Conservation (phyloP, 352 stramenopile species). For the Globisporangium polare region DNA sequence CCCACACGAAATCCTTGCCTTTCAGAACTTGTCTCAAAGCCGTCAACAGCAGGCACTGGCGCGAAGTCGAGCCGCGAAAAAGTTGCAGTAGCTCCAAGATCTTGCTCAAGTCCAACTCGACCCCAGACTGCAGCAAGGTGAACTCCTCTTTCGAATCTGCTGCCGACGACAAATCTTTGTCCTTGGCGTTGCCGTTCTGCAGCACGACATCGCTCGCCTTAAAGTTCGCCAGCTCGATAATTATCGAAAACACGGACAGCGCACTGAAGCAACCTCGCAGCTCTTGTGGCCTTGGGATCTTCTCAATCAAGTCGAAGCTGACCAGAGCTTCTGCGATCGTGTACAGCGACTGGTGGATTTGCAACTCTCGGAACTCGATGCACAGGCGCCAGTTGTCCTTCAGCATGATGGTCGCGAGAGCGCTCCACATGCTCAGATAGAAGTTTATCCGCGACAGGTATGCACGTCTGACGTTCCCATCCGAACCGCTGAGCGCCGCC, state of each 20-base stretch:
- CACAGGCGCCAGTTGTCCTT: constrained; percentile 35
- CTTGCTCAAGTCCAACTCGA: constrained; percentile 55
- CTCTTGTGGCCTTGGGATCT: constrained; percentile 15
- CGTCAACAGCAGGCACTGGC: constrained; percentile 38
- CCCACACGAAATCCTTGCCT: constrained; percentile 32
- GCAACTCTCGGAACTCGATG: constrained; percentile 50
- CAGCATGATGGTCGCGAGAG: constrained; percentile 47
- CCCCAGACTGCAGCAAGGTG: constrained; percentile 33
- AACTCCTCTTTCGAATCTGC: constrained; percentile 11
- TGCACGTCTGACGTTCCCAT: constrained; percentile 12
- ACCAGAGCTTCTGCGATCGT: constrained; percentile 41
- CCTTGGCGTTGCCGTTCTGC: neutral
- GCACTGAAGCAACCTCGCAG: constrained; percentile 7
- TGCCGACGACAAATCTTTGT: neutral
- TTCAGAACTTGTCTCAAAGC: constrained; percentile 45
- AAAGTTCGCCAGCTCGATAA: constrained; percentile 32
- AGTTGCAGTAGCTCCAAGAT: constrained; percentile 51
- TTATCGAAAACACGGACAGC: constrained; percentile 34
- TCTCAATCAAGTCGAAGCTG: constrained; percentile 22
- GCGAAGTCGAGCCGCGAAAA: constrained; percentile 24
- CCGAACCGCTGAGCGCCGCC: constrained; percentile 12
- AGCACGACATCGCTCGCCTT: constrained; percentile 3
- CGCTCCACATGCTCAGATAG: constrained; percentile 38
- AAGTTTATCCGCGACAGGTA: constrained; percentile 29
- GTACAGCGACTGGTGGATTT: constrained; percentile 57